These are phyloP conservation scores for Lanzia echinophila DNA, from an alignment of 2,329 filamentous ascomycete species.

Conservation along the genomic window DNA sequence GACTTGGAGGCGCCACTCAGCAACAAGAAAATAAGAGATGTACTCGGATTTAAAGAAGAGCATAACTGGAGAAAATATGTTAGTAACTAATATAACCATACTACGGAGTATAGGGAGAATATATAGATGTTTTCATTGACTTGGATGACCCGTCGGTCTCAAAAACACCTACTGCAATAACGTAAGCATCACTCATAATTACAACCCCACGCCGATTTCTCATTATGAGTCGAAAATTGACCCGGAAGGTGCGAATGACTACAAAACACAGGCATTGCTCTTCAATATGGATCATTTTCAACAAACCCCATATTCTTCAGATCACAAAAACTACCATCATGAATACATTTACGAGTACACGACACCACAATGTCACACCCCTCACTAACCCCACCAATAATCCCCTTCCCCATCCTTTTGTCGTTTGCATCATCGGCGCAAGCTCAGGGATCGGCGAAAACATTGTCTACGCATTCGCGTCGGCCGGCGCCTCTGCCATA, in stretches of 20 bases:
- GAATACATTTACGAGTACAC: background rate
- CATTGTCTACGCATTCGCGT: conserved; percentile 8
- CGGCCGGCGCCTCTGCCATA: conserved; percentile 1
- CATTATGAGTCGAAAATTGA: conserved; percentile 7
- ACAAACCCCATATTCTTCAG: background rate
- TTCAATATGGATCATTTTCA: background rate
- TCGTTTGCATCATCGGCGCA: conserved; percentile 9
- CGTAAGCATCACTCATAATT: too few relatives aligned
- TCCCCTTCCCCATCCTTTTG: background rate
- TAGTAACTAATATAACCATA: too few relatives aligned
- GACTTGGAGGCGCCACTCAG: conserved; percentile 53
- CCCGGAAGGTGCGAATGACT: too few relatives aligned
- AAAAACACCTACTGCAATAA: too few relatives aligned
- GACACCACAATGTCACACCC: background rate
- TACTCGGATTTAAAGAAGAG: conserved; percentile 52
- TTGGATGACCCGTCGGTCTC: too few relatives aligned
- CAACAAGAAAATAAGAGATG: conserved; percentile 52
- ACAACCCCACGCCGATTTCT: too few relatives aligned
- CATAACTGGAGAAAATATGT: conserved; percentile 43
- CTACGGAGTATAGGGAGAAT: too few relatives aligned
- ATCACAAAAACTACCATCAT: background rate
- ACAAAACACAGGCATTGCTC: background rate
- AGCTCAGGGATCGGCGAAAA: conserved; percentile 11
- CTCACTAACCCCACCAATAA: conserved; percentile 1
- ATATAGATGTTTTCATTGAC: too few relatives aligned